These are phyloP conservation scores for Podaxis pistillaris DNA, from an alignment of 768 basidiomycete genomes.

Conservation along the genomic window DNA sequence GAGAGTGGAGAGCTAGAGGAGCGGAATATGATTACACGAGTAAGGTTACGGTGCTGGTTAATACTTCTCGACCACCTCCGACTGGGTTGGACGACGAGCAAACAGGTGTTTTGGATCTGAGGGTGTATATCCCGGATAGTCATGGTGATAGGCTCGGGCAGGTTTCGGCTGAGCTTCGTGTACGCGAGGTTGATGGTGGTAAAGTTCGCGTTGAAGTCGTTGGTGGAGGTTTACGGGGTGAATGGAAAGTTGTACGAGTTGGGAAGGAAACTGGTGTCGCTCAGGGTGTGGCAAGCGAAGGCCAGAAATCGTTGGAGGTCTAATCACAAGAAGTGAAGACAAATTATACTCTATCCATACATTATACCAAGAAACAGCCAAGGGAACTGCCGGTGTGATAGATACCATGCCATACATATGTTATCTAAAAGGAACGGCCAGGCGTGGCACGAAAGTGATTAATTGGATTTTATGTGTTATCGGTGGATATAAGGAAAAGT, in stretches of 20 bases:
- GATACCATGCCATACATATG: neutral
- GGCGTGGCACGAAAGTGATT: neutral
- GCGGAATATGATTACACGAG: constrained; percentile 7
- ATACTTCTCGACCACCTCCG: neutral
- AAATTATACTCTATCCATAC: neutral
- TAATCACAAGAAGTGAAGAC: neutral
- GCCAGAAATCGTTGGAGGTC: neutral
- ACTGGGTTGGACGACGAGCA: neutral
- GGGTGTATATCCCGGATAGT: constrained; percentile 5
- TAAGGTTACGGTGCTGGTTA: constrained; percentile 5
- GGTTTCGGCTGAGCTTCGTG: neutral
- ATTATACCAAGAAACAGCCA: neutral
- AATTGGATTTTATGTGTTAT: neutral
- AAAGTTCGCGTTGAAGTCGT: neutral
- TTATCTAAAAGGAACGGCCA: neutral
- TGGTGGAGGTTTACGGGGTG: neutral
- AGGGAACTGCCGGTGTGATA: neutral
- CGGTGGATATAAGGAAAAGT: neutral
- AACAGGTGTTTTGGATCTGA: neutral
- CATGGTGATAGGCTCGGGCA: constrained; percentile 2
- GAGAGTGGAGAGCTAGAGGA: neutral
- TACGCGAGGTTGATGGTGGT: neutral
- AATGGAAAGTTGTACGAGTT: constrained; percentile 1
- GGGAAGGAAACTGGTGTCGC: neutral
- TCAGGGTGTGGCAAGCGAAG: neutral